Evolutionary conservation across 2,329 filamentous ascomycete genomes (phyloP).

Genomic region (Aspergillus sp.): DNA sequence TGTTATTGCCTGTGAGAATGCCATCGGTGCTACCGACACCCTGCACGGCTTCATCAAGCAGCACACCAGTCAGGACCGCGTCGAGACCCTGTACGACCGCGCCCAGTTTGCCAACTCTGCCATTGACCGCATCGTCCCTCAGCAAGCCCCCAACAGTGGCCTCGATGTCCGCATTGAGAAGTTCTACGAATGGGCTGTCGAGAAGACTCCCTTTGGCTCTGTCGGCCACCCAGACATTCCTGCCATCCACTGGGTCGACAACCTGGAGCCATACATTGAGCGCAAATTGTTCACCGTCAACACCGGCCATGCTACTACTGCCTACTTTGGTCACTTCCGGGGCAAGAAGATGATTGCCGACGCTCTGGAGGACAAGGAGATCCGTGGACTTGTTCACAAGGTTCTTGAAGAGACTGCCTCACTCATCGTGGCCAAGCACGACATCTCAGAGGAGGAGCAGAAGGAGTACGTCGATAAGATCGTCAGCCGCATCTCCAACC

Average conservation of each 20-base stretch:
- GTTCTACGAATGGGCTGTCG: slow-evolving; percentile 99
- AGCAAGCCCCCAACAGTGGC: slow-evolving; percentile 76
- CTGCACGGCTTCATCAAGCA: slow-evolving; percentile 79
- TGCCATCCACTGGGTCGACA: slow-evolving; percentile 88
- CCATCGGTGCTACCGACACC: slow-evolving; percentile 89
- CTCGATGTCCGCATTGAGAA: slow-evolving; percentile 95
- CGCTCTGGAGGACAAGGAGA: slow-evolving; percentile 76
- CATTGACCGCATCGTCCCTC: slow-evolving; percentile 96
- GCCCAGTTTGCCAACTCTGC: slow-evolving; percentile 95
- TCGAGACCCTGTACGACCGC: slow-evolving; percentile 68
- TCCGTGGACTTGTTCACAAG: slow-evolving; percentile 75
- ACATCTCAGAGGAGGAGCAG: slow-evolving; percentile 73
- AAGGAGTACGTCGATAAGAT: slow-evolving; percentile 88
- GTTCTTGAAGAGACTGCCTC: slow-evolving; percentile 82
- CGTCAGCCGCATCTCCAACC: slow-evolving; percentile 89
- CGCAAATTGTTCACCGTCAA: slow-evolving; percentile 99
- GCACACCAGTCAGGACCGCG: slow-evolving; percentile 68
- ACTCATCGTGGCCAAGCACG: slow-evolving; percentile 85
- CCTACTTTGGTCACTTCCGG: slow-evolving; percentile 89
- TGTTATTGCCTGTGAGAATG: slow-evolving; percentile 97
- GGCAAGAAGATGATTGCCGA: slow-evolving; percentile 89
- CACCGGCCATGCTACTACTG: slow-evolving; percentile 92
- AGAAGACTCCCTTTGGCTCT: slow-evolving; percentile 78
- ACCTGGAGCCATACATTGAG: slow-evolving; percentile 95
- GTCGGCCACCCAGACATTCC: slow-evolving; percentile 71